phyloP scores from a whole-genome alignment of 352 stramenopile species.

The Halophytophthora batemanensis region DNA sequence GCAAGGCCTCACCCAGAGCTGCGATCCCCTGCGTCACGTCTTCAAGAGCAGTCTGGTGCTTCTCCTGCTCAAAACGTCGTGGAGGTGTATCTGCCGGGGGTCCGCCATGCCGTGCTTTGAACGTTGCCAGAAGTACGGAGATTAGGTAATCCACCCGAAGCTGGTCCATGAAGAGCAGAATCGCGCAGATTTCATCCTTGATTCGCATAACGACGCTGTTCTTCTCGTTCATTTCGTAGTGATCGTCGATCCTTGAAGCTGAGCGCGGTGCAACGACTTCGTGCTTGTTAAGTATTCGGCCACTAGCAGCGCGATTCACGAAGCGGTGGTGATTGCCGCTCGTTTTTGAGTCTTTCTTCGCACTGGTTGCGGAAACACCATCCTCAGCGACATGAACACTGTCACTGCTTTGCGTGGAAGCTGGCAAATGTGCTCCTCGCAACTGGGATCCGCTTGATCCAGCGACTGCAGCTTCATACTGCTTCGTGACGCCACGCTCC shows the following conservation, averaged over 20 bases:
- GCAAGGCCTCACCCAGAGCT: slow-evolving; percentile 12
- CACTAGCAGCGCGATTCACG: slow-evolving; percentile 5
- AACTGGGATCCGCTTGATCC: no score
- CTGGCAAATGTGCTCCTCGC: no score
- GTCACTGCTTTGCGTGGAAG: no score
- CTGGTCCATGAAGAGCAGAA: slow-evolving; percentile 55
- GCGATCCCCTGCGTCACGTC: slow-evolving; percentile 7
- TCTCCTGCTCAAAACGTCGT: slow-evolving; percentile 18
- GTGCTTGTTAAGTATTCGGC: slow-evolving; percentile 11
- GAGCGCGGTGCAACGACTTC: slow-evolving; percentile 1
- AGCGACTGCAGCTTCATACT: slow-evolving; percentile 9
- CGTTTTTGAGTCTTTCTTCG: neutral
- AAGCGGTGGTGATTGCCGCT: slow-evolving; percentile 16
- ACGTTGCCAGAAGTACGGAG: slow-evolving; percentile 47
- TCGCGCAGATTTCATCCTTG: slow-evolving; percentile 67
- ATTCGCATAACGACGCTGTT: slow-evolving; percentile 69
- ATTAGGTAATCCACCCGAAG: slow-evolving; percentile 67
- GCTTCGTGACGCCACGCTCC: slow-evolving; percentile 24
- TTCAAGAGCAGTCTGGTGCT: slow-evolving; percentile 24
- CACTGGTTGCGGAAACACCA: slow-evolving; percentile 1
- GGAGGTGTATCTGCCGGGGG: slow-evolving; percentile 16
- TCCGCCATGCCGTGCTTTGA: slow-evolving; percentile 31
- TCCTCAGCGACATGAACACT: neutral
- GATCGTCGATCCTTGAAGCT: slow-evolving; percentile 3
- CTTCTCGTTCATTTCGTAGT: slow-evolving; percentile 37